Evolutionary conservation across 176 grass and related monocot species (phyloP), one percentile per base, ranked within the genome.

Genomic region (Phyllostachys edulis): DNA sequence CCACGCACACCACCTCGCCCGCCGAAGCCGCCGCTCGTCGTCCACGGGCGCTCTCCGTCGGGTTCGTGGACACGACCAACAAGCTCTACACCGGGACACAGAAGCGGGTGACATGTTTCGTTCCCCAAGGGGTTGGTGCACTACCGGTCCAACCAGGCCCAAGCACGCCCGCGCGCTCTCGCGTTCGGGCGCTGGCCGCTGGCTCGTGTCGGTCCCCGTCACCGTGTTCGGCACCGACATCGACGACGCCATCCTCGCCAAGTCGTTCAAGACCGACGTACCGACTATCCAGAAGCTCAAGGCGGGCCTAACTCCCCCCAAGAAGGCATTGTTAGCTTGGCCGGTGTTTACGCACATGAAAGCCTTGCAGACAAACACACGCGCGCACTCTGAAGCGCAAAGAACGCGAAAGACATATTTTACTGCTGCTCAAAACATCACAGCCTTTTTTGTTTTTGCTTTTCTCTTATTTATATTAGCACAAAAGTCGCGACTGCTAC

Each of bases 111-210:
- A 94, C 34, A 54, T 90, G 46, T 90, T 92, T 54, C 92, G 0
- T 94, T 90, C 57, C 85, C 91, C 41, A 81, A 87, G 62, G 88
- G 88, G 21, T 21, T 87, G 5, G 79, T 93, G 71, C 91, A 93
- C 82, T 93, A 78, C 82, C 91, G 88, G 77, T 71, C 1, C 88
- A 93, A 93, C 62, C 2, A 20, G 12, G 88, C 71, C 4, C 14
- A n/a, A 23, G 29, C n/a, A n/a, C 0, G 17, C 57, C 23, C 0
- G 88, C 81, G 91, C 84, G 4, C 4, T 92, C 5, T 75, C 0
- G 84, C 49, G 0, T 80, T 87, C 27, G 73, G 76, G 8, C 88
- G 86, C 73, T 79, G 2, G 51, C 68, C 0, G 7, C 78, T 0
- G 86, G 1, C 17, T 54, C 5, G 85, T 92, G 2, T 37, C 69